Evolutionary conservation across 129 eudicot genomes (phyloP).

Genomic region (Kitagawia praeruptora): DNA sequence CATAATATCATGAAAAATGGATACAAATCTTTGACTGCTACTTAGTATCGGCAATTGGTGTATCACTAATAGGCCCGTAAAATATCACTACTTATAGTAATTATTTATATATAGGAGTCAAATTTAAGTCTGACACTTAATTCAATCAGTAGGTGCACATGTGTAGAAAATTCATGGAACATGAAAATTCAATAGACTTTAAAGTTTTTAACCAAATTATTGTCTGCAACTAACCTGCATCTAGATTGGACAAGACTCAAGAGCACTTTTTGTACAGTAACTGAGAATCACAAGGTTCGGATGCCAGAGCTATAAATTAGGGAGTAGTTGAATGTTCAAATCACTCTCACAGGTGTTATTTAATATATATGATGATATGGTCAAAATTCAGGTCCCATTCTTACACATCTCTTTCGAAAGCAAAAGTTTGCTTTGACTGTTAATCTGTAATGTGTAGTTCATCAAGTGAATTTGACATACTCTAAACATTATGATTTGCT

Average conservation of each 20-base stretch:
- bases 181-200: slow-evolving; percentile 4
- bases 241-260: neutral
- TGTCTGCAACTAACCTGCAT: slow-evolving; percentile 7
- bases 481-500: neutral
- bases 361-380: neutral
- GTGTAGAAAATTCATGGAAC: neutral
- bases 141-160: neutral
- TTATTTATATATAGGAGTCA: neutral
- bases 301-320: neutral
- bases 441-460: neutral
- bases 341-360: slow-evolving; percentile 6
- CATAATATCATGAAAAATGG: too few relatives aligned
- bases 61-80: too few relatives aligned
- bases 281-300: neutral
- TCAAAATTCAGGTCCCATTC: slow-evolving; percentile 13
- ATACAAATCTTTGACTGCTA: too few relatives aligned
- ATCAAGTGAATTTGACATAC: neutral
- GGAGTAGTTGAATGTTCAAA: slow-evolving; percentile 9
- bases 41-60: too few relatives aligned
- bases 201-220: neutral
- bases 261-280: neutral
- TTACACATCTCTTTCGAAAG: neutral
- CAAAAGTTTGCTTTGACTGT: slow-evolving; percentile 7
- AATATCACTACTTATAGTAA: neutral
- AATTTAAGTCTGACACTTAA: neutral